Evolutionary conservation across 768 basidiomycete genomes (phyloP).

Genomic region (Tylopilus felleus): DNA sequence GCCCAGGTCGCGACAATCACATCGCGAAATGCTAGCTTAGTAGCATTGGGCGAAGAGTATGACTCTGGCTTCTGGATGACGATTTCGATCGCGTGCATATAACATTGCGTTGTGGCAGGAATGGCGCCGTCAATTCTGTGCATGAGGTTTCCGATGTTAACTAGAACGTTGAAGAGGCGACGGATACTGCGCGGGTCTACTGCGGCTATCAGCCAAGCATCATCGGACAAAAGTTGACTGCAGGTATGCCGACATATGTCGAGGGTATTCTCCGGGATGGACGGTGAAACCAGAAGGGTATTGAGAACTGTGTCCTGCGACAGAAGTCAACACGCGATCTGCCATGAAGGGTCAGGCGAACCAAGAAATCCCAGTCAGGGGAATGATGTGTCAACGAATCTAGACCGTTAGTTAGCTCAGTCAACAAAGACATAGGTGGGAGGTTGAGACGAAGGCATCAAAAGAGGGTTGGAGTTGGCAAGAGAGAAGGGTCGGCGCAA

Average conservation of each 20-base stretch:
- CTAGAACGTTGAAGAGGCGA: slow-evolving; percentile 44
- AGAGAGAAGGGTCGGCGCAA: slow-evolving; percentile 17
- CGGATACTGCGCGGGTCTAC: slow-evolving; percentile 34
- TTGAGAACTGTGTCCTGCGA: slow-evolving; percentile 26
- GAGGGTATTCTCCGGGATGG: slow-evolving; percentile 30
- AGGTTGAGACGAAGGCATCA: slow-evolving; percentile 14
- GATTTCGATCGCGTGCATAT: slow-evolving; percentile 43
- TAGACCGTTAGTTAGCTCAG: slow-evolving; percentile 25
- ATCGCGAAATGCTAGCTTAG: slow-evolving; percentile 35
- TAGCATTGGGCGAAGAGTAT: slow-evolving; percentile 9
- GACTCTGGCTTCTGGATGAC: slow-evolving; percentile 33
- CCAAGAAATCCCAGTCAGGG: slow-evolving; percentile 33
- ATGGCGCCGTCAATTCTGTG: slow-evolving; percentile 27
- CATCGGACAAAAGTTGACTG: slow-evolving; percentile 29
- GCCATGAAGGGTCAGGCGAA: slow-evolving; percentile 14
- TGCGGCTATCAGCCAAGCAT: slow-evolving; percentile 21
- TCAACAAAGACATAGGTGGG: slow-evolving; percentile 23
- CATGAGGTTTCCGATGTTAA: slow-evolving; percentile 39
- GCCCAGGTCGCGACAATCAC: slow-evolving; percentile 39
- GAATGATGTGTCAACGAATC: slow-evolving; percentile 21
- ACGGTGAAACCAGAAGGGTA: slow-evolving; percentile 25
- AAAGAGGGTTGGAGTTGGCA: slow-evolving; percentile 6
- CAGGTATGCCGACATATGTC: slow-evolving; percentile 32
- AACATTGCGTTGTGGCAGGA: slow-evolving; percentile 33
- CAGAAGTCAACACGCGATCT: slow-evolving; percentile 10